Percentiles rank a stretch among this genome's conserved stretches.
Evolutionary conservation across 495 filamentous ascomycete genomes (phyloP).

Genomic region (Aspergillus affinis): DNA sequence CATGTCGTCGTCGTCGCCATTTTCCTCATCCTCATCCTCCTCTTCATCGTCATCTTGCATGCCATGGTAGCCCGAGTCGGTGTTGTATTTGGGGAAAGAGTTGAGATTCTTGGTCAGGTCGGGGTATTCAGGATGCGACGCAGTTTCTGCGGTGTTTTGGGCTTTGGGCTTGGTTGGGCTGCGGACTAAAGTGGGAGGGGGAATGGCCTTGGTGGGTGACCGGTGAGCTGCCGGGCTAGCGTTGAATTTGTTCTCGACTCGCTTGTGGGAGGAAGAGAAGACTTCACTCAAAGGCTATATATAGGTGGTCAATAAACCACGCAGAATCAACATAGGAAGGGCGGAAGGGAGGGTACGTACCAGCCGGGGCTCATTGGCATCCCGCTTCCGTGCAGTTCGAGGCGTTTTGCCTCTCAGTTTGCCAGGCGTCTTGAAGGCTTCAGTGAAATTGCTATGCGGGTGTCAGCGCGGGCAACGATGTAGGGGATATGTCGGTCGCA

Average conservation of each 20-base stretch:
- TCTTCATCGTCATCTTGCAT: constrained; percentile 50
- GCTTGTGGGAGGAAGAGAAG: constrained; percentile 59
- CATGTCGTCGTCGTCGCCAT: constrained; percentile 38
- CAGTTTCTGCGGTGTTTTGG: constrained; percentile 21
- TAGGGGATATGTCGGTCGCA: constrained; percentile 15
- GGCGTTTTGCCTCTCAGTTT: constrained; percentile 94
- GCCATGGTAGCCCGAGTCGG: constrained; percentile 84
- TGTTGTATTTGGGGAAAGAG: constrained; percentile 43
- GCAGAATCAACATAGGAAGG: constrained; percentile 6
- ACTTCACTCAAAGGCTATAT: constrained; percentile 78
- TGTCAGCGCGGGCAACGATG: constrained; percentile 34
- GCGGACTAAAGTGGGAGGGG: constrained; percentile 17
- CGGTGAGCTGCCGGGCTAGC: constrained; percentile 37
- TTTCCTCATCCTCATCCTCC: constrained; percentile 19
- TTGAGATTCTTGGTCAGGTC: constrained; percentile 39
- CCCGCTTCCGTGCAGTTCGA: constrained; percentile 71
- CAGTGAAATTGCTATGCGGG: constrained; percentile 69
- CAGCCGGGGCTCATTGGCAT: constrained; percentile 62
- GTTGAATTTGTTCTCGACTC: constrained; percentile 35
- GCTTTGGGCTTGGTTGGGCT: constrained; percentile 26
- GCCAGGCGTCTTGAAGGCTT: constrained; percentile 94
- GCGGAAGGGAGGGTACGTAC: constrained; percentile 46
- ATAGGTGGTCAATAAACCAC: constrained; percentile 20
- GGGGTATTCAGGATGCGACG: constrained; percentile 33
- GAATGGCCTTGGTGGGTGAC: constrained; percentile 31